Conservation (phyloP, 116 monocot species). For the Cymodocea nodosa region DNA sequence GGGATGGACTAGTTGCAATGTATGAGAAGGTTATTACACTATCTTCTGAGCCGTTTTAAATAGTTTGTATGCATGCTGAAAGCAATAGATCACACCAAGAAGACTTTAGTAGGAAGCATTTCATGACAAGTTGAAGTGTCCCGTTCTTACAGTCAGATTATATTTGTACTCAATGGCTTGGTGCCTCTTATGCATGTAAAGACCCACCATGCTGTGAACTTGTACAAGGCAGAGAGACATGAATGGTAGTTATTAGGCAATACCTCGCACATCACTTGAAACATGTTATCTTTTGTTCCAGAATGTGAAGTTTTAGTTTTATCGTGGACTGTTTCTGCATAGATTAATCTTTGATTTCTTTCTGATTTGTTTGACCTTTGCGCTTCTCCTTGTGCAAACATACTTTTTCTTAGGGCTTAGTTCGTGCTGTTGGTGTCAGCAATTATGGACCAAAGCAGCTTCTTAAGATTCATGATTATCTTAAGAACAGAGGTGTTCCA, state of each 20-base stretch:
- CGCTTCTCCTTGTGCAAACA: background rate
- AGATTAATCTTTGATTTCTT: no score
- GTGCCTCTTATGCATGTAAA: no score
- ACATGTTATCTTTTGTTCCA: no score
- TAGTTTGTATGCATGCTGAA: slow-evolving; percentile 1
- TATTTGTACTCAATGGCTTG: no score
- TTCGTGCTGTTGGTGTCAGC: slow-evolving; percentile 96
- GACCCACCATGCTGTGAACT: no score
- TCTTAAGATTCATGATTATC: slow-evolving; percentile 75
- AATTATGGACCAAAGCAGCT: slow-evolving; percentile 97
- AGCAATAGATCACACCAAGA: background rate
- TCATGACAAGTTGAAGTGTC: no score
- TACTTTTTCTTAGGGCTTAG: slow-evolving; percentile 54
- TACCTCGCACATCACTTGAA: no score
- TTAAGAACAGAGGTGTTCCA: slow-evolving; percentile 76
- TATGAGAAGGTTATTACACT: slow-evolving; percentile 75
- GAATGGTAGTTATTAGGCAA: no score
- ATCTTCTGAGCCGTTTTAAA: background rate
- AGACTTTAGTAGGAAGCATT: background rate
- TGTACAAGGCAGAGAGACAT: no score
- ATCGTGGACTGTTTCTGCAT: no score
- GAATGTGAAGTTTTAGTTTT: no score
- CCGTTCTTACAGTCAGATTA: no score
- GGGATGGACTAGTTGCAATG: slow-evolving; percentile 97
- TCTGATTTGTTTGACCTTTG: background rate